Evolutionary conservation across 2,329 filamentous ascomycete species (phyloP).

Genomic region (Scolecobasidium constrictum): DNA sequence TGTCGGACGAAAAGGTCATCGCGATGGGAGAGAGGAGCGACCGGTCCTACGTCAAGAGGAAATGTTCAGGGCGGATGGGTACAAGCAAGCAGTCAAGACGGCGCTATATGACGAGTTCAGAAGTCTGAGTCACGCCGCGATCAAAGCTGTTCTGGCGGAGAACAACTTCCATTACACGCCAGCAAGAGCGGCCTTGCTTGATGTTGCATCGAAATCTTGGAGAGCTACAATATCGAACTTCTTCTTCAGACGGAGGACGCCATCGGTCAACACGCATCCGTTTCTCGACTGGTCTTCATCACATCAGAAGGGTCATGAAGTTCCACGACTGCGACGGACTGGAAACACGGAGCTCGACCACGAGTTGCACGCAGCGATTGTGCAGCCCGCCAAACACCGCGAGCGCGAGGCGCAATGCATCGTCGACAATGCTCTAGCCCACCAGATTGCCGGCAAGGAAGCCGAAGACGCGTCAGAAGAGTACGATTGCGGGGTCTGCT

Average conservation of each 20-base stretch:
- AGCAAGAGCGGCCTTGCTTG: conserved; percentile 57
- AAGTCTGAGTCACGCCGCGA: conserved; percentile 59
- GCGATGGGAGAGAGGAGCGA: not conserved
- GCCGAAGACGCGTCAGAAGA: conserved; percentile 35
- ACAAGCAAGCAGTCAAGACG: conserved; percentile 57
- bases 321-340: conserved; percentile 53
- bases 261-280: conserved; percentile 41
- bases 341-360: conserved; percentile 45
- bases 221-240: conserved; percentile 61
- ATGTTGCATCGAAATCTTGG: conserved; percentile 65
- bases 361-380: conserved; percentile 36
- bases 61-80: conserved; percentile 54
- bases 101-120: conserved; percentile 67
- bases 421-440: conserved; percentile 30
- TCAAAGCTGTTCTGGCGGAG: conserved; percentile 70
- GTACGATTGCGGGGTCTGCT: conserved; percentile 72
- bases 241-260: conserved; percentile 54
- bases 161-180: conserved; percentile 69
- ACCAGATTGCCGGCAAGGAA: conserved; percentile 36
- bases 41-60: conserved; percentile 46
- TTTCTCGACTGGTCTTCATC: conserved; percentile 54
- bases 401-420: conserved; percentile 27
- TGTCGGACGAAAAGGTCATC: conserved; percentile 5
- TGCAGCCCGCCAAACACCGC: conserved; percentile 30
- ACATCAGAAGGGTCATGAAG: conserved; percentile 33